Conservation (phyloP, 345 rosid genomes). For the Cardamine occulta region DNA sequence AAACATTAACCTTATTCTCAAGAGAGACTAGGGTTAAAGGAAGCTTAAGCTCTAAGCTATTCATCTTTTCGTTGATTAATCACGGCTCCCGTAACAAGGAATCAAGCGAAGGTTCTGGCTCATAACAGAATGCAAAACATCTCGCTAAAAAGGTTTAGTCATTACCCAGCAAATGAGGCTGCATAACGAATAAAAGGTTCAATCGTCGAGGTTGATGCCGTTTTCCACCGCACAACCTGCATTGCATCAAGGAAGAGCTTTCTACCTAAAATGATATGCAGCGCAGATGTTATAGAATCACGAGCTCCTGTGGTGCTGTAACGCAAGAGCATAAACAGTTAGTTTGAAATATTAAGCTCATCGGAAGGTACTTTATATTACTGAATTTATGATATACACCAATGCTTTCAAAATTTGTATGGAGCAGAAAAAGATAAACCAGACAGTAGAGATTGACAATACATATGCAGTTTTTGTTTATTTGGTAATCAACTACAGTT, state of each 20-base stretch:
- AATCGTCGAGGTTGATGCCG: slow-evolving; percentile 55
- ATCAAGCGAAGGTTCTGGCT: too few relatives aligned
- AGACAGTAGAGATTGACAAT: slow-evolving; percentile 7
- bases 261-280: slow-evolving; percentile 88
- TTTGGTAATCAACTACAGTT: slow-evolving; percentile 14
- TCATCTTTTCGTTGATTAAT: too few relatives aligned
- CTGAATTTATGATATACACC: not conserved
- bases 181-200: slow-evolving; percentile 91
- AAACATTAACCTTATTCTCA: too few relatives aligned
- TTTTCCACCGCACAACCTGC: slow-evolving; percentile 97
- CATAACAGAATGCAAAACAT: too few relatives aligned
- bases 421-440: not conserved
- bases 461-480: not conserved
- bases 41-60: too few relatives aligned
- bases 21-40: too few relatives aligned
- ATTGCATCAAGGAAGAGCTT: slow-evolving; percentile 76
- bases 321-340: slow-evolving; percentile 15
- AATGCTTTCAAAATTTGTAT: not conserved
- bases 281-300: slow-evolving; percentile 89
- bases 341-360: not conserved
- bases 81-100: too few relatives aligned
- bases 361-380: not conserved
- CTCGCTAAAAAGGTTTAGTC: slow-evolving; percentile 23
- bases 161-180: slow-evolving; percentile 98
- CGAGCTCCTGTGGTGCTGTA: slow-evolving; percentile 95